phyloP scores from a whole-genome alignment of 2,329 filamentous ascomycete species.

The Reticulascus tulasneorum region DNA sequence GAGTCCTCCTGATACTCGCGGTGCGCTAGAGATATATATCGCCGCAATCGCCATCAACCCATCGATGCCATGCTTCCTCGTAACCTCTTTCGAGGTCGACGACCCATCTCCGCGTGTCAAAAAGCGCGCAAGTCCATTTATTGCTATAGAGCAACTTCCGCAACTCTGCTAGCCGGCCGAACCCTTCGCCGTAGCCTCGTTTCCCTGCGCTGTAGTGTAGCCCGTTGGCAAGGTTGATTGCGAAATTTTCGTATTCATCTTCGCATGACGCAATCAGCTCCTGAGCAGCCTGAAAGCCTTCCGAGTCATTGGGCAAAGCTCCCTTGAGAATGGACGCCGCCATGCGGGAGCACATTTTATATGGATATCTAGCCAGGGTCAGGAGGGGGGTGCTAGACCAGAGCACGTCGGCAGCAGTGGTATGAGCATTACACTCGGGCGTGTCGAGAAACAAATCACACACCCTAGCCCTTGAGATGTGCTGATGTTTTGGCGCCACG shows the following conservation, averaged over 20 bases:
- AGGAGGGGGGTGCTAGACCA: conserved; percentile 95
- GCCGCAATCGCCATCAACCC: conserved; percentile 81
- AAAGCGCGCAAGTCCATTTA: conserved; percentile 82
- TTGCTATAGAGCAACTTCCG: conserved; percentile 77
- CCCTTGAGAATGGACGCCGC: conserved; percentile 91
- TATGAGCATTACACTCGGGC: conserved; percentile 96
- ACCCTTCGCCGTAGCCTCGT: conserved; percentile 46
- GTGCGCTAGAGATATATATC: conserved; percentile 72
- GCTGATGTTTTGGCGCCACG: conserved; percentile 89
- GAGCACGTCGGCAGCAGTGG: conserved; percentile 90
- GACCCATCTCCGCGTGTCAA: conserved; percentile 91
- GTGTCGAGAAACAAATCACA: conserved; percentile 96
- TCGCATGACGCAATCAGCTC: conserved; percentile 79
- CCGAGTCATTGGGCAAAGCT: conserved; percentile 68
- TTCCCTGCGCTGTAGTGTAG: conserved; percentile 53
- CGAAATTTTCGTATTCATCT: conserved; percentile 77
- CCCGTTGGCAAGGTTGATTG: conserved; percentile 61
- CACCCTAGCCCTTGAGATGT: conserved; percentile 86
- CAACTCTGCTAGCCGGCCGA: conserved; percentile 72
- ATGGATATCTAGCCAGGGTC: conserved; percentile 84
- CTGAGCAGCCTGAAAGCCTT: conserved; percentile 62
- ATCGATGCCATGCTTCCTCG: conserved; percentile 80
- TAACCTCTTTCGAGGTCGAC: conserved; percentile 84
- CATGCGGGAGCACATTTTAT: conserved; percentile 99
- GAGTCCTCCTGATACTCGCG: not conserved